These are phyloP conservation scores for Taphrina confusa DNA, from an alignment of 1,139 yeast genomes.

Conservation along the genomic window DNA sequence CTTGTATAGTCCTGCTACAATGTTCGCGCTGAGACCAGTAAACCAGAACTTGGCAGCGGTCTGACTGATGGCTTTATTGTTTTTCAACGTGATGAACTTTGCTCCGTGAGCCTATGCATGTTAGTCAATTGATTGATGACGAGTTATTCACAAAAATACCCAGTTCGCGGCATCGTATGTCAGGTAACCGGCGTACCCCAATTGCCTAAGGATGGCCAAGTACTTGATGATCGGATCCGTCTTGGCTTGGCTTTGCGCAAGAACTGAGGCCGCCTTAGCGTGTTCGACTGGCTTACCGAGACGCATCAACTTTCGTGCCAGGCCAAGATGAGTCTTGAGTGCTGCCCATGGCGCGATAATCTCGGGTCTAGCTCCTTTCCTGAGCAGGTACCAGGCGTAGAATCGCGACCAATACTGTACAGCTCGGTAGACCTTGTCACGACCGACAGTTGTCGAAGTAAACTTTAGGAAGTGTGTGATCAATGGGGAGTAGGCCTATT, in stretches of 20 bases:
- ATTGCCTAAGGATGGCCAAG: slow-evolving; percentile 65
- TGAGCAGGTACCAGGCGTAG: slow-evolving; percentile 61
- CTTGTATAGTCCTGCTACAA: slow-evolving; percentile 52
- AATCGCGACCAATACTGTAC: slow-evolving; percentile 81
- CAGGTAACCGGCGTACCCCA: slow-evolving; percentile 74
- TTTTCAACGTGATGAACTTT: slow-evolving; percentile 42
- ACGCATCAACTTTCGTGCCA: slow-evolving; percentile 81
- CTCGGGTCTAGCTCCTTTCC: slow-evolving; percentile 60
- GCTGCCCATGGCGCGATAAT: slow-evolving; percentile 56
- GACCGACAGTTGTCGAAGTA: slow-evolving; percentile 54
- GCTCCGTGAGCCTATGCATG: slow-evolving; percentile 45
- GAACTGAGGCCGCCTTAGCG: slow-evolving; percentile 66
- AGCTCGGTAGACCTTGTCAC: slow-evolving; percentile 79
- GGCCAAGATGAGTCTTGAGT: slow-evolving; percentile 61
- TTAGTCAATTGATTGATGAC: slow-evolving; percentile 26
- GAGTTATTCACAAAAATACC: slow-evolving; percentile 53
- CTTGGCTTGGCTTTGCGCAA: slow-evolving; percentile 66
- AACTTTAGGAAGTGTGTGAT: slow-evolving; percentile 31
- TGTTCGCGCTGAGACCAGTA: slow-evolving; percentile 64
- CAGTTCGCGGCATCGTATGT: slow-evolving; percentile 71
- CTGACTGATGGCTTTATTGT: slow-evolving; percentile 40
- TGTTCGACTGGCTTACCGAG: slow-evolving; percentile 81
- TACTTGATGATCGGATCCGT: slow-evolving; percentile 62
- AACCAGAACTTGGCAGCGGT: slow-evolving; percentile 70
- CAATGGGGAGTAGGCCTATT: slow-evolving; percentile 27